Conservation (phyloP, 2,329 filamentous ascomycete species). For the Botryosphaeria dothidea region DNA sequence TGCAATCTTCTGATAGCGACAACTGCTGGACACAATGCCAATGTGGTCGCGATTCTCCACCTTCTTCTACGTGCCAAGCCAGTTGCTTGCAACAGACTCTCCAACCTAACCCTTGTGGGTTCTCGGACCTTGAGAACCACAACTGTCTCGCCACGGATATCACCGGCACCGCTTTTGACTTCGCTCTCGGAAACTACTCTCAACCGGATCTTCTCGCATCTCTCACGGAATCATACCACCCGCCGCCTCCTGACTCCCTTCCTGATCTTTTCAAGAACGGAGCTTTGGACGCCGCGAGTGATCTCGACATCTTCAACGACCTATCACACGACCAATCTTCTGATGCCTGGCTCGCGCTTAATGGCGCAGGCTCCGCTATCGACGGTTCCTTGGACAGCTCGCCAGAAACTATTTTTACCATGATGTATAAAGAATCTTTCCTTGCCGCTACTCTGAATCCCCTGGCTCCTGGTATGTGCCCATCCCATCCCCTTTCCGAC, state of each 20-base stretch:
- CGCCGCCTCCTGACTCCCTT: background rate
- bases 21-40: background rate
- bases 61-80: background rate
- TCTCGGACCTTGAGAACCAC: background rate
- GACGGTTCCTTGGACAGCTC: background rate
- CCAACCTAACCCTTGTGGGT: background rate
- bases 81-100: background rate
- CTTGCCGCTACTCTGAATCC: slow-evolving; percentile 1
- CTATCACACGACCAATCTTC: background rate
- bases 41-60: background rate
- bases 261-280: background rate
- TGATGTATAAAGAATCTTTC: slow-evolving; percentile 4
- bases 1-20: background rate
- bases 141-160: background rate
- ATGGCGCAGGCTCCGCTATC: background rate
- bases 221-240: background rate
- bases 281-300: background rate
- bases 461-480: background rate
- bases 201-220: slow-evolving; percentile 1
- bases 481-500: background rate
- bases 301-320: background rate
- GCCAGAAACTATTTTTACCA: background rate
- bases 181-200: slow-evolving; percentile 7
- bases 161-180: background rate
- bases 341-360: background rate